Conservation (phyloP, 352 stramenopile genomes). For the Pythium monospermum region DNA sequence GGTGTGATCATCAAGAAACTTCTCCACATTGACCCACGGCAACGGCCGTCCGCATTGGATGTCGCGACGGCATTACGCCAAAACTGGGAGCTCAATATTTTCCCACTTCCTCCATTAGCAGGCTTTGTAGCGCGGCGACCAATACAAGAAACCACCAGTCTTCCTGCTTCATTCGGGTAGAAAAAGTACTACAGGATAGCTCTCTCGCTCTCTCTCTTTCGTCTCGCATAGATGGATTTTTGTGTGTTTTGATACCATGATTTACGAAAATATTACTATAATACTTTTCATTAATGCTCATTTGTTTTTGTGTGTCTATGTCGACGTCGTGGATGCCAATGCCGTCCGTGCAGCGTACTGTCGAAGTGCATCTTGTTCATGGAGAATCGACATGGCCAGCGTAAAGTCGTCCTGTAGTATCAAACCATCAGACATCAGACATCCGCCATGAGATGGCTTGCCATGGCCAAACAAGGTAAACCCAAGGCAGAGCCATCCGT, state of each 20-base stretch:
- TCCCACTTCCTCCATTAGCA: constrained; percentile 24
- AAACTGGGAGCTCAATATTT: constrained; percentile 52
- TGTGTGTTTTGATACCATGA: no score
- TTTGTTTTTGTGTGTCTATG: neutral
- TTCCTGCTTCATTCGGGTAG: constrained; percentile 20
- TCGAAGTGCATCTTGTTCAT: constrained; percentile 45
- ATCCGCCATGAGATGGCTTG: neutral
- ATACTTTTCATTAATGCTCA: no score
- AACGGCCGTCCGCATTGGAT: constrained; percentile 65
- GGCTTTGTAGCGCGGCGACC: constrained; percentile 2
- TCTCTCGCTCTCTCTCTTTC: neutral
- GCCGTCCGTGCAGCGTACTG: constrained; percentile 15
- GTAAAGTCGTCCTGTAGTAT: constrained; percentile 58
- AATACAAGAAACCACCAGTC: constrained; percentile 17
- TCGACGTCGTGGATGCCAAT: neutral
- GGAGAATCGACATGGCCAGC: constrained; percentile 49
- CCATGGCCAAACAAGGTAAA: constrained; percentile 7
- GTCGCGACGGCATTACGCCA: constrained; percentile 65
- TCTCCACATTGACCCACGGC: constrained; percentile 61
- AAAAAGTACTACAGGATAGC: no score
- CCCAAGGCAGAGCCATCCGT: constrained; percentile 2
- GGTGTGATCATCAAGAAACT: constrained; percentile 74
- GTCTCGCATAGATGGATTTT: no score
- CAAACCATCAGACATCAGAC: neutral
- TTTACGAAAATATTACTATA: no score